Evolutionary conservation across 192 early-diverging fungal genomes (phyloP), one percentile per base, ranked within the genome.

Genomic region (Chytriomyces sp.): DNA sequence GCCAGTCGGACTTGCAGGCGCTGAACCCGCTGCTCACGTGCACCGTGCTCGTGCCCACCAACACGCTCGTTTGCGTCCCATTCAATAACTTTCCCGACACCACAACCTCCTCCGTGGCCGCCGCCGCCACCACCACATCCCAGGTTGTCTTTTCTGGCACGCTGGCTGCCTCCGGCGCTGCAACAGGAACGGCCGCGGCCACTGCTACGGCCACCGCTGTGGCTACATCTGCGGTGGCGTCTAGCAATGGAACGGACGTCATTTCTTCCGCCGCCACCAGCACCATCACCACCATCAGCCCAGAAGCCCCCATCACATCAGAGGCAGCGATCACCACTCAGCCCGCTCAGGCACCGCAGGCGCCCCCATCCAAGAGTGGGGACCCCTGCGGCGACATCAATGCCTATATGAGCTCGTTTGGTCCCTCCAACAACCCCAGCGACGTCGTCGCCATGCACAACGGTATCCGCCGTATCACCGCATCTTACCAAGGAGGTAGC

Each of bases 361-460:
- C 44, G 44, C n/a, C 44, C 44, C 10, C 44, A 10, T 10, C 44
- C n/a, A n/a, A n/a, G 12, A 58, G 28, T 25, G 39, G 34, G 32
- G 52, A 68, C 44, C 52, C 54, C 0, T 68, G 66, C 1, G n/a
- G 10, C 12, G 26, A n/a, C 10, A 68, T 68, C 19, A 14, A 10
- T 17, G 31, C 28, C 1, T 31, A 56, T 25, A 53, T 53, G 22
- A n/a, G 32, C 28, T 6, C 19, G 38, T 68, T 56, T 53, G 12
- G 22, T 1, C 26, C 30, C 19, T 33, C 52, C n/a, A 36, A 68
- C 53, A 34, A 33, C 28, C 25, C 66, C 12, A 30, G 14, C 5
- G 26, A n/a, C 22, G 66, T 39, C 19, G 26, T 68, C n/a, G 44
- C 14, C 25, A 8, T 68, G 10, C 44, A 55, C 53, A 68, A 68